Evolutionary conservation across 768 basidiomycete genomes (phyloP).

Genomic region (Macrolepiota dolichaula): DNA sequence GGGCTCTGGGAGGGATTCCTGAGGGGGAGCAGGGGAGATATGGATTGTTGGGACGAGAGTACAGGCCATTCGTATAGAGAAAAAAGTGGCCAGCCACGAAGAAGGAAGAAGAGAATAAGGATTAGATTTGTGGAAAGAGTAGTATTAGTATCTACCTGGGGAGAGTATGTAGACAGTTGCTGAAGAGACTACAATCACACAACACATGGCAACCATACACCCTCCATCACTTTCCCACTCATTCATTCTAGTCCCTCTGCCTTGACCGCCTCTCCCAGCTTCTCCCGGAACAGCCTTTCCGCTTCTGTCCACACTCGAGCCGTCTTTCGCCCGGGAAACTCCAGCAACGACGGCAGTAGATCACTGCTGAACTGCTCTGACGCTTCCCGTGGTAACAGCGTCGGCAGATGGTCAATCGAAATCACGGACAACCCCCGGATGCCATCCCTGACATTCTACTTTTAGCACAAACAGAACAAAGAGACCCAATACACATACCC

Average conservation of each 20-base stretch:
- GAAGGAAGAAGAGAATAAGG: constrained; percentile 27
- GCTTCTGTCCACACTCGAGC: constrained; percentile 88
- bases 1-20: constrained; percentile 47
- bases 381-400: constrained; percentile 90
- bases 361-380: constrained; percentile 94
- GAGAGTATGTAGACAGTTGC: background rate
- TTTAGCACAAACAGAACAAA: constrained; percentile 14
- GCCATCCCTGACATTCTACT: constrained; percentile 38
- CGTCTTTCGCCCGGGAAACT: constrained; percentile 63
- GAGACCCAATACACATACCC: constrained; percentile 47
- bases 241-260: constrained; percentile 29
- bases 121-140: constrained; percentile 15
- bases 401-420: constrained; percentile 97
- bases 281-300: constrained; percentile 73
- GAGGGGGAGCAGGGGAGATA: constrained; percentile 66
- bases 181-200: constrained; percentile 11
- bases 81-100: constrained; percentile 24
- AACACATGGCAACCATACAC: constrained; percentile 13
- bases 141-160: constrained; percentile 4
- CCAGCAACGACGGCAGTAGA: constrained; percentile 80
- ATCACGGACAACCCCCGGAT: constrained; percentile 78
- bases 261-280: constrained; percentile 39
- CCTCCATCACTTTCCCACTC: constrained; percentile 12
- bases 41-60: constrained; percentile 62
- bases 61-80: constrained; percentile 36